Evolutionary conservation across 2,329 filamentous ascomycete genomes (phyloP).

Genomic region (Aspergillus sp.): DNA sequence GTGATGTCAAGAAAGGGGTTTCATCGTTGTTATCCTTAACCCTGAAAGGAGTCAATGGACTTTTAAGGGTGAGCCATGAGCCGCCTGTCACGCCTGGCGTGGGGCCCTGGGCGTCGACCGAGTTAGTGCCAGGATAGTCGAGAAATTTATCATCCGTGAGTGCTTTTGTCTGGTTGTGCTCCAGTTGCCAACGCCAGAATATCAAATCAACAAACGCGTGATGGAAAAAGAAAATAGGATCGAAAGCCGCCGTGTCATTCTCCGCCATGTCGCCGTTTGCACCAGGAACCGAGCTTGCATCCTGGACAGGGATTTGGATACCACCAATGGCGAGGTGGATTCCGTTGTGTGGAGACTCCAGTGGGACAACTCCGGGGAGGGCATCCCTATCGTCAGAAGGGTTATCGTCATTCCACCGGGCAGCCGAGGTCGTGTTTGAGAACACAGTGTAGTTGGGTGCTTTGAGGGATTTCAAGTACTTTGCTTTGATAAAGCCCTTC

Average conservation of each 20-base stretch:
- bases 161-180: constrained; percentile 2
- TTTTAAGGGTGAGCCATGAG: background rate
- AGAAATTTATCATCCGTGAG: background rate
- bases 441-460: constrained; percentile 32
- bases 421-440: constrained; percentile 22
- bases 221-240: constrained; percentile 31
- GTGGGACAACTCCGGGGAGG: background rate
- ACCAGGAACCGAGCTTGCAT: constrained; percentile 1
- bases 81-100: background rate
- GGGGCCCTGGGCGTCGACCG: background rate
- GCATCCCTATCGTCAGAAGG: background rate
- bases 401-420: constrained; percentile 14
- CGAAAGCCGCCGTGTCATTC: constrained; percentile 30
- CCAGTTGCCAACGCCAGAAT: constrained; percentile 27
- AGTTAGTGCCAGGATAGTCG: background rate
- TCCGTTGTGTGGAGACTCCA: constrained; percentile 2
- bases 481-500: background rate
- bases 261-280: constrained; percentile 31
- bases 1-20: background rate
- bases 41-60: background rate
- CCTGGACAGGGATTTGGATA: background rate
- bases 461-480: constrained; percentile 14
- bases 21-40: background rate
- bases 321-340: constrained; percentile 3
- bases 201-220: constrained; percentile 25